Evolutionary conservation across 352 stramenopile genomes (phyloP).

Genomic region (Phytopythium litorale): DNA sequence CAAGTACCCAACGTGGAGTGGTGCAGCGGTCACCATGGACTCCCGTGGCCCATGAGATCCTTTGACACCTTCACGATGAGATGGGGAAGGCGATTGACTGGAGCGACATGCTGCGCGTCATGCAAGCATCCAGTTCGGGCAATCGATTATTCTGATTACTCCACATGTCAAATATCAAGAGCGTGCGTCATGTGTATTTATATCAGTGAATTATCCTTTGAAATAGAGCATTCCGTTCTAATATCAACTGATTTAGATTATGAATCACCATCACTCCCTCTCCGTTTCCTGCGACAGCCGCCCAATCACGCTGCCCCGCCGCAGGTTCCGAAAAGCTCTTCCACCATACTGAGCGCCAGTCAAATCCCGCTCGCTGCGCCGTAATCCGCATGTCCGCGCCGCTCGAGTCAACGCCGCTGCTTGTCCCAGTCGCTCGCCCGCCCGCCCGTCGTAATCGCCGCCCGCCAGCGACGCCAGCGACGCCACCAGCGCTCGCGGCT

Average conservation of each 20-base stretch:
- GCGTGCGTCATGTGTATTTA: neutral
- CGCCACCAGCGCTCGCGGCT: neutral
- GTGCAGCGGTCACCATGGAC: neutral
- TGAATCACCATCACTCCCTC: neutral
- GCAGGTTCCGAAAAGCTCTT: neutral
- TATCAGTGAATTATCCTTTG: neutral
- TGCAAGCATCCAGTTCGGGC: neutral
- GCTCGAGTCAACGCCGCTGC: neutral
- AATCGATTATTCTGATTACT: neutral
- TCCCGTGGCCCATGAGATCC: neutral
- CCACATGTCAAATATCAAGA: neutral
- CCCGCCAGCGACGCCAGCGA: neutral
- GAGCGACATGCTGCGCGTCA: neutral
- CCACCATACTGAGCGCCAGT: neutral
- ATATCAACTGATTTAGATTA: no score
- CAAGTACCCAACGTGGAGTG: no score
- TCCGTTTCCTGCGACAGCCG: neutral
- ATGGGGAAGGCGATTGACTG: neutral
- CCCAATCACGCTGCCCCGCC: neutral
- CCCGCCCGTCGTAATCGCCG: neutral
- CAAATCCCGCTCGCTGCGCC: neutral
- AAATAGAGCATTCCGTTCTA: neutral
- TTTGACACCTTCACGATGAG: neutral
- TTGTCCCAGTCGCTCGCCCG: neutral
- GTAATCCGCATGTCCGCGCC: neutral